Evolutionary conservation across 192 early-diverging fungal genomes (phyloP).

Genomic region (Mortierella antarctica): DNA sequence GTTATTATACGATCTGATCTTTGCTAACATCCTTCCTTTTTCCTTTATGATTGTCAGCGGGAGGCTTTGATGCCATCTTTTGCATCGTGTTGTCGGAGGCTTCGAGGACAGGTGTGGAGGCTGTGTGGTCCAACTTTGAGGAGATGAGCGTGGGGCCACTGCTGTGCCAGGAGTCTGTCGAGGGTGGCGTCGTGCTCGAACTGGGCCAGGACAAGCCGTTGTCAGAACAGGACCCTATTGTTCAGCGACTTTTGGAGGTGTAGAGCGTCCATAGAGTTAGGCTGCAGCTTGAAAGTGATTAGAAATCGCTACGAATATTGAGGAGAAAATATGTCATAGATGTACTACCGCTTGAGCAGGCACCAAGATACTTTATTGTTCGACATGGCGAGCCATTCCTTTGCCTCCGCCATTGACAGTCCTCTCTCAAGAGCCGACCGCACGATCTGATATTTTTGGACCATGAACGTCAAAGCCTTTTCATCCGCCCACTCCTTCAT

Average conservation of each 20-base stretch:
- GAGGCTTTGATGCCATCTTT: slow-evolving; percentile 98
- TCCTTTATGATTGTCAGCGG: slow-evolving; percentile 66
- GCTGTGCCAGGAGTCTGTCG: slow-evolving; percentile 72
- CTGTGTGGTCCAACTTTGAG: slow-evolving; percentile 74
- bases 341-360: no score
- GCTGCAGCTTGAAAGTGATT: not conserved
- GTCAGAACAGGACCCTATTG: not conserved
- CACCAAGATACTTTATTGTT: no score
- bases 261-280: not conserved
- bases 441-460: no score
- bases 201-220: slow-evolving; percentile 25
- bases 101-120: slow-evolving; percentile 61
- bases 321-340: no score
- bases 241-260: slow-evolving; percentile 9
- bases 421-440: no score
- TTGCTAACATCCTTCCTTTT: not conserved
- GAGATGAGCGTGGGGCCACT: slow-evolving; percentile 88
- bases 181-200: slow-evolving; percentile 60
- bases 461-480: no score
- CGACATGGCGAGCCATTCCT: no score
- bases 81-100: slow-evolving; percentile 75
- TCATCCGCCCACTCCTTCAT: no score
- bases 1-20: not conserved
- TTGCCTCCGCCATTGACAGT: no score
- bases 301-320: not conserved